phyloP scores from a whole-genome alignment of 1,139 yeast species.

The Yamadazyma blattariae region DNA sequence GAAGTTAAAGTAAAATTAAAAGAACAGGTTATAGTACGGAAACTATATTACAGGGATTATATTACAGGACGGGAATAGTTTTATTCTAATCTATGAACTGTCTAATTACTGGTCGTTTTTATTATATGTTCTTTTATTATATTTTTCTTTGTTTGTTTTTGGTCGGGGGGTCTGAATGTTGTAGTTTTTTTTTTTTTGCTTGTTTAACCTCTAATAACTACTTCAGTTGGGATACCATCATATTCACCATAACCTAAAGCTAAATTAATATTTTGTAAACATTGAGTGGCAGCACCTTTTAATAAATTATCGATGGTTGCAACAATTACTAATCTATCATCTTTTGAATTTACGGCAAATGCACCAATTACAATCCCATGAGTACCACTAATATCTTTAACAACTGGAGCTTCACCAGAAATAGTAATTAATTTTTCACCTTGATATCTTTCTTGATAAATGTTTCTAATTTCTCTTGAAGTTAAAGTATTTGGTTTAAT shows the following conservation, averaged over 20 bases:
- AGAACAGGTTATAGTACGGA: too few species aligned
- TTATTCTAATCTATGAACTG: too few species aligned
- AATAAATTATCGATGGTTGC: conserved; percentile 94
- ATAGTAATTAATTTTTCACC: conserved; percentile 85
- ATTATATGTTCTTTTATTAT: too few species aligned
- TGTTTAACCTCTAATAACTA: conserved; percentile 45
- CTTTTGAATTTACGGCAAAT: conserved; percentile 85
- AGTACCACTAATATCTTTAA: conserved; percentile 85
- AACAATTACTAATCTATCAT: conserved; percentile 87
- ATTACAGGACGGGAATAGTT: too few species aligned
- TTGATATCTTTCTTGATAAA: conserved; percentile 85
- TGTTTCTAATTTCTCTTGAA: conserved; percentile 76
- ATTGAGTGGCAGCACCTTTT: conserved; percentile 98
- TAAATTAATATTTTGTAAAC: conserved; percentile 91
- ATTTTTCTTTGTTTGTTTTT: too few species aligned
- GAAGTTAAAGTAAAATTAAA: too few species aligned
- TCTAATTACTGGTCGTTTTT: too few species aligned
- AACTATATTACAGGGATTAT: too few species aligned
- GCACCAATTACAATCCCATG: conserved; percentile 96
- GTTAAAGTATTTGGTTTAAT: conserved; percentile 67
- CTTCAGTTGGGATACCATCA: conserved; percentile 81
- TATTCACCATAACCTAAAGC: conserved; percentile 89
- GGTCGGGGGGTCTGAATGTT: too few species aligned
- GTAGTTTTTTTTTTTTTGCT: too few species aligned
- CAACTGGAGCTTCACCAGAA: conserved; percentile 88